Evolutionary conservation across 2,329 filamentous ascomycete species (phyloP).

Genomic region (Metarhizium brunneum): DNA sequence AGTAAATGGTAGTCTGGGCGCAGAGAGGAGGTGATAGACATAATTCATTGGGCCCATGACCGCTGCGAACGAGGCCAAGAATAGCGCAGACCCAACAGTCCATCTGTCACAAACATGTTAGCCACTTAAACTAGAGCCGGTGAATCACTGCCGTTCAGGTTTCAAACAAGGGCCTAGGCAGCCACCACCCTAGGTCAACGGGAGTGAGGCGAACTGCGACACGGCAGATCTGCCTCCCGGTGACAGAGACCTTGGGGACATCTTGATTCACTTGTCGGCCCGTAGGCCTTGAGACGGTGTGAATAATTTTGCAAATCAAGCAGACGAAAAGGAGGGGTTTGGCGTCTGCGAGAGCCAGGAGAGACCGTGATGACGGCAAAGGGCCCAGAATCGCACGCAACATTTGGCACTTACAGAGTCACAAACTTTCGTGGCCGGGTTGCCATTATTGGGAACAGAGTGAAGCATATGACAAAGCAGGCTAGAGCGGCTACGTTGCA

Average conservation of each 20-base stretch:
- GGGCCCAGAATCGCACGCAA: slow-evolving; percentile 4
- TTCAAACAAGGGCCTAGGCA: slow-evolving; percentile 1
- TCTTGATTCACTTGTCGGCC: neutral
- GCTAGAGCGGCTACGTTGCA: slow-evolving; percentile 84
- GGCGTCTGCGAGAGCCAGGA: neutral
- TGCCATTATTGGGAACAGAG: slow-evolving; percentile 74
- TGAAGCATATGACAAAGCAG: slow-evolving; percentile 91
- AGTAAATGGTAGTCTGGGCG: slow-evolving; percentile 81
- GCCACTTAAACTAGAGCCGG: slow-evolving; percentile 7
- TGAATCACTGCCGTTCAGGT: neutral
- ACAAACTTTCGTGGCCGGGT: slow-evolving; percentile 88
- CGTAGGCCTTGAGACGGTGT: slow-evolving; percentile 1
- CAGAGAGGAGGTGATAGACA: slow-evolving; percentile 72
- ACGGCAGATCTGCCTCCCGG: slow-evolving; percentile 1
- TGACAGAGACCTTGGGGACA: neutral
- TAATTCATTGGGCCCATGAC: slow-evolving; percentile 89
- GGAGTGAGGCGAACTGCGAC: neutral
- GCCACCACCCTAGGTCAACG: neutral
- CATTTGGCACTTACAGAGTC: slow-evolving; percentile 68
- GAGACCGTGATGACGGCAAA: slow-evolving; percentile 8
- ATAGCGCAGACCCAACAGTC: slow-evolving; percentile 85
- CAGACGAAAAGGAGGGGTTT: neutral
- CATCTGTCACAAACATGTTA: slow-evolving; percentile 52
- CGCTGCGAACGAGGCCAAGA: slow-evolving; percentile 85
- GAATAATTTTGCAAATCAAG: neutral